phyloP scores from a whole-genome alignment of 768 basidiomycete genomes.

The Dioszegia aurantiaca region DNA sequence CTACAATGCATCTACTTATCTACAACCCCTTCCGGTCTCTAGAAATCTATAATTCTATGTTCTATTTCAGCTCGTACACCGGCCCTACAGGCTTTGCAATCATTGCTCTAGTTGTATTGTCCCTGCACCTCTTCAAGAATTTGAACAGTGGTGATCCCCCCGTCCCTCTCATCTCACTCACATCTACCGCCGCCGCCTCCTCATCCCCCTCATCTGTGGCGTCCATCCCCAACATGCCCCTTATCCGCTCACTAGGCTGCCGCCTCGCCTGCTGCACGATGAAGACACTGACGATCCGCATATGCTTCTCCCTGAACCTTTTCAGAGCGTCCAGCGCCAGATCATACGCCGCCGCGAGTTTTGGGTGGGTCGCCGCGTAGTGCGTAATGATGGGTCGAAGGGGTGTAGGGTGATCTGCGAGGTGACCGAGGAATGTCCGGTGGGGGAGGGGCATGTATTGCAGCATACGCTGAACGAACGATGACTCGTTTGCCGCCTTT shows the following conservation, averaged over 20 bases:
- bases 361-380: constrained; percentile 34
- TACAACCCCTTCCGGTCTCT: background rate
- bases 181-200: constrained; percentile 17
- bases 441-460: constrained; percentile 93
- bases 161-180: constrained; percentile 69
- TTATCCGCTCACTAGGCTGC: constrained; percentile 41
- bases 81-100: constrained; percentile 32
- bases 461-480: constrained; percentile 82
- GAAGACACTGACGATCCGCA: constrained; percentile 83
- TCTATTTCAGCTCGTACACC: constrained; percentile 32
- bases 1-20: background rate
- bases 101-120: constrained; percentile 65
- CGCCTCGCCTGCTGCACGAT: constrained; percentile 75
- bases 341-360: constrained; percentile 63
- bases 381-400: constrained; percentile 60
- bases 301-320: constrained; percentile 78
- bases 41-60: background rate
- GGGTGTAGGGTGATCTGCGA: constrained; percentile 65
- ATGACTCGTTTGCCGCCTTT: constrained; percentile 36
- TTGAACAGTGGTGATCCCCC: constrained; percentile 81
- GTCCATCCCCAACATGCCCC: constrained; percentile 31
- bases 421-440: constrained; percentile 69
- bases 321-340: constrained; percentile 73
- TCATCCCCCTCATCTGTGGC: constrained; percentile 21
- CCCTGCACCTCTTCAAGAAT: constrained; percentile 83